Conservation (phyloP, 768 basidiomycete genomes). For the Hericium erinaceus region DNA sequence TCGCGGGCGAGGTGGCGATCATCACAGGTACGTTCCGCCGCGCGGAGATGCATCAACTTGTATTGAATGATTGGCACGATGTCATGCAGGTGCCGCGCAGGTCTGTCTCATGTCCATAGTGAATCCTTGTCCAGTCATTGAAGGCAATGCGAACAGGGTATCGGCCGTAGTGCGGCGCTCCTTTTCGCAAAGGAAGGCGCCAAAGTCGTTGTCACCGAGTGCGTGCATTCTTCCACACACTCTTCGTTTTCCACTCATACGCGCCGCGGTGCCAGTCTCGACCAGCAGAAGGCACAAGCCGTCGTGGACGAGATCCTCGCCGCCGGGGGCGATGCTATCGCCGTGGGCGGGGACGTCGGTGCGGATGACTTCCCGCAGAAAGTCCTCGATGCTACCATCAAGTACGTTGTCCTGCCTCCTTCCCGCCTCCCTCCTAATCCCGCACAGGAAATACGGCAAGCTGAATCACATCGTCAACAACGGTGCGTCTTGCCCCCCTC, state of each 20-base stretch:
- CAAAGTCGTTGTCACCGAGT: slow-evolving; percentile 83
- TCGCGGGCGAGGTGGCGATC: slow-evolving; percentile 74
- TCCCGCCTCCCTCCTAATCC: neutral
- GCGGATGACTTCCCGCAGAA: slow-evolving; percentile 78
- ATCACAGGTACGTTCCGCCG: slow-evolving; percentile 41
- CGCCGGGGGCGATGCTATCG: slow-evolving; percentile 64
- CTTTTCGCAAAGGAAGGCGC: slow-evolving; percentile 81
- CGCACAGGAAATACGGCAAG: slow-evolving; percentile 62
- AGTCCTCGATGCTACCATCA: slow-evolving; percentile 65
- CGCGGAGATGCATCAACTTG: neutral
- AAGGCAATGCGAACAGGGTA: slow-evolving; percentile 43
- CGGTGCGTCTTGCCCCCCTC: slow-evolving; percentile 26
- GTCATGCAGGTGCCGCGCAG: slow-evolving; percentile 59
- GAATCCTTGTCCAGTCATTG: neutral
- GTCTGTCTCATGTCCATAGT: slow-evolving; percentile 23
- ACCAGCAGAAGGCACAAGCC: slow-evolving; percentile 52
- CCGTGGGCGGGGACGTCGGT: slow-evolving; percentile 70
- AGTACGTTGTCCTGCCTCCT: slow-evolving; percentile 35
- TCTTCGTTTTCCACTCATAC: slow-evolving; percentile 2
- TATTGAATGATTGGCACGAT: neutral
- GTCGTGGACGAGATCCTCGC: slow-evolving; percentile 69
- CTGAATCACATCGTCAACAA: slow-evolving; percentile 87
- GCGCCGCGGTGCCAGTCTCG: slow-evolving; percentile 40
- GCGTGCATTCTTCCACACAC: slow-evolving; percentile 10
- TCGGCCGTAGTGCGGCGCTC: slow-evolving; percentile 65